A percentile compares a stretch with the other conserved stretches of the same genome.
These are phyloP conservation scores for Coemansia sp. DNA, from an alignment of 192 early-diverging fungal genomes.

Conservation along the genomic window DNA sequence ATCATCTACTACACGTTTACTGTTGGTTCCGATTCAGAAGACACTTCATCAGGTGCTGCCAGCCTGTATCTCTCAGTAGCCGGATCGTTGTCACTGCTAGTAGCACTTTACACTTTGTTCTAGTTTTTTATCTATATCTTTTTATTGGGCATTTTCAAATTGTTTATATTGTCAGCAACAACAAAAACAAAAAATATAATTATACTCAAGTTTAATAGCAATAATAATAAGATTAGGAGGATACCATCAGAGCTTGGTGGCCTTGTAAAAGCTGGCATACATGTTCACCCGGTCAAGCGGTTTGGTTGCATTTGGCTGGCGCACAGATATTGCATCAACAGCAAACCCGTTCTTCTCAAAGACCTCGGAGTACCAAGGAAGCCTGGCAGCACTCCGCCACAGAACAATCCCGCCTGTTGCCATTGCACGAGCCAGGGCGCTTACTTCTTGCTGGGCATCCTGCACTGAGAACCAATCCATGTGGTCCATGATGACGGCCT, in stretches of 20 bases:
- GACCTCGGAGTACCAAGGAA: conserved; percentile 78
- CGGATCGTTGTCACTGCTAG: background rate
- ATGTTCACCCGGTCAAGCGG: conserved; percentile 85
- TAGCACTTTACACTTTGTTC: background rate
- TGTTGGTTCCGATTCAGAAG: background rate
- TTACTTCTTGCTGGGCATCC: conserved; percentile 72
- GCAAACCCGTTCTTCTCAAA: conserved; percentile 73
- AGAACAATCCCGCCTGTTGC: conserved; percentile 68
- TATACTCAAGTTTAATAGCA: background rate
- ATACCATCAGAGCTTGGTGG: conserved; percentile 37
- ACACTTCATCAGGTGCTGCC: background rate
- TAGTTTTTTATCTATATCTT: background rate
- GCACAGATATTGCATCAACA: conserved; percentile 68
- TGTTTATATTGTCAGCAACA: background rate
- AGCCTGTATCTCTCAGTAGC: background rate
- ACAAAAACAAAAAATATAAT: background rate
- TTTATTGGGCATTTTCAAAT: background rate
- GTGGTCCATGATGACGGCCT: conserved; percentile 85
- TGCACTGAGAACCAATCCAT: conserved; percentile 79
- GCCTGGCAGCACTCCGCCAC: conserved; percentile 78
- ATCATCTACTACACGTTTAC: conserved; percentile 9
- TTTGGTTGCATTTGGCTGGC: conserved; percentile 60
- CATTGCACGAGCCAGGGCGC: conserved; percentile 61
- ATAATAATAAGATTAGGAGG: background rate
- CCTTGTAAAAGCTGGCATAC: conserved; percentile 73